A percentile compares a stretch with the other conserved stretches of the same genome.
These are phyloP conservation scores for Candida nonsorbophila DNA, from an alignment of 805 yeast species.

Conservation along the genomic window DNA sequence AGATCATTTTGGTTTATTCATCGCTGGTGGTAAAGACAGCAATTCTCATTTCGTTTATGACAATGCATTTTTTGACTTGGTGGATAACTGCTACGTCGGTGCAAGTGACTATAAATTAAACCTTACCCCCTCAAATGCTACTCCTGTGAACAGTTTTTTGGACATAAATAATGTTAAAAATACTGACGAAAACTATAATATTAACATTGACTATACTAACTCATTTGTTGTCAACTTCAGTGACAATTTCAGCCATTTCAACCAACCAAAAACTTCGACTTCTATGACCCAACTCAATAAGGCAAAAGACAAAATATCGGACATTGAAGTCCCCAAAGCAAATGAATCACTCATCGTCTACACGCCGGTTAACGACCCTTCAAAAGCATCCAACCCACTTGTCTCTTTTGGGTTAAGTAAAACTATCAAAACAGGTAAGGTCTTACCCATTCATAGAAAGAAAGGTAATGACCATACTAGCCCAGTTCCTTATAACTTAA, in stretches of 20 bases:
- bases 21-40: constrained; percentile 50
- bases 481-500: constrained; percentile 41
- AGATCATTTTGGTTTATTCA: constrained; percentile 43
- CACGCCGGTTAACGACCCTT: constrained; percentile 19
- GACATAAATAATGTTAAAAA: constrained; percentile 10
- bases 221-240: constrained; percentile 28
- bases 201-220: constrained; percentile 26
- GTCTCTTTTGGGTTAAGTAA: constrained; percentile 30
- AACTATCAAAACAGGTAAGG: constrained; percentile 23
- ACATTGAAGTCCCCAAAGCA: constrained; percentile 1
- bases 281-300: constrained; percentile 1
- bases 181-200: constrained; percentile 11
- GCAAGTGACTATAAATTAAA: constrained; percentile 8
- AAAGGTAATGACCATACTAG: not conserved
- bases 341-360: constrained; percentile 25
- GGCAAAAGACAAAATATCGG: constrained; percentile 1
- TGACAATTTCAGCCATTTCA: constrained; percentile 17
- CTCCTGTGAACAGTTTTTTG: too few relatives aligned
- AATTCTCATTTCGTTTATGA: constrained; percentile 25
- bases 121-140: constrained; percentile 9
- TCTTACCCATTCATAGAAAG: constrained; percentile 26
- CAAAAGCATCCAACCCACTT: constrained; percentile 21
- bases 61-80: constrained; percentile 42
- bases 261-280: constrained; percentile 1
- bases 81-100: constrained; percentile 27